These are phyloP conservation scores for Mycena sanguinolenta DNA, from an alignment of 768 basidiomycete species.

Conservation along the genomic window DNA sequence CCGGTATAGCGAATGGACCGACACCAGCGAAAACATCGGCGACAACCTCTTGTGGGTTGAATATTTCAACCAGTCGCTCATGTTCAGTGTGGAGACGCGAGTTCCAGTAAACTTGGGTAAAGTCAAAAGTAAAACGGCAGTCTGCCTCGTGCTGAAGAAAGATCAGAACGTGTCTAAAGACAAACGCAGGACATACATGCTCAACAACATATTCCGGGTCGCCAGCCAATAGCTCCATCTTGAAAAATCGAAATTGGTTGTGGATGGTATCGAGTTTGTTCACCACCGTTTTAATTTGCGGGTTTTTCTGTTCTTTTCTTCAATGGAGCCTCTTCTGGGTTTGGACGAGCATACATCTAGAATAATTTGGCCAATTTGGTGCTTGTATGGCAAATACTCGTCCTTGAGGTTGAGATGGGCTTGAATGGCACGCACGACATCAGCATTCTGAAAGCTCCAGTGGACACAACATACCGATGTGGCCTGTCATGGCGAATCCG, in stretches of 20 bases:
- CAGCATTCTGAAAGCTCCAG: not conserved
- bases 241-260: conserved; percentile 89
- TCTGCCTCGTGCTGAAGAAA: conserved; percentile 79
- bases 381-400: conserved; percentile 92
- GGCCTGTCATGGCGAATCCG: conserved; percentile 90
- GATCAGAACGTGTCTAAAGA: not conserved
- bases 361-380: conserved; percentile 92
- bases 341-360: conserved; percentile 75
- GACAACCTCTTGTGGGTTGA: conserved; percentile 82
- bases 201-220: conserved; percentile 88
- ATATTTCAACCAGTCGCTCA: conserved; percentile 81
- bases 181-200: conserved; percentile 70
- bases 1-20: conserved; percentile 95
- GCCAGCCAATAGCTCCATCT: conserved; percentile 97
- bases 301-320: conserved; percentile 80
- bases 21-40: conserved; percentile 98
- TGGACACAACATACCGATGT: conserved; percentile 73
- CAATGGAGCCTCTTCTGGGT: not conserved
- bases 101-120: conserved; percentile 98
- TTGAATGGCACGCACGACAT: conserved; percentile 45
- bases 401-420: conserved; percentile 93
- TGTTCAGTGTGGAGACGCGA: conserved; percentile 95
- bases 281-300: conserved; percentile 85
- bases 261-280: conserved; percentile 94
- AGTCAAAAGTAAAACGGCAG: conserved; percentile 94